Conservation (phyloP, 2,329 filamentous ascomycete genomes). For the Teratosphaeria destructans region DNA sequence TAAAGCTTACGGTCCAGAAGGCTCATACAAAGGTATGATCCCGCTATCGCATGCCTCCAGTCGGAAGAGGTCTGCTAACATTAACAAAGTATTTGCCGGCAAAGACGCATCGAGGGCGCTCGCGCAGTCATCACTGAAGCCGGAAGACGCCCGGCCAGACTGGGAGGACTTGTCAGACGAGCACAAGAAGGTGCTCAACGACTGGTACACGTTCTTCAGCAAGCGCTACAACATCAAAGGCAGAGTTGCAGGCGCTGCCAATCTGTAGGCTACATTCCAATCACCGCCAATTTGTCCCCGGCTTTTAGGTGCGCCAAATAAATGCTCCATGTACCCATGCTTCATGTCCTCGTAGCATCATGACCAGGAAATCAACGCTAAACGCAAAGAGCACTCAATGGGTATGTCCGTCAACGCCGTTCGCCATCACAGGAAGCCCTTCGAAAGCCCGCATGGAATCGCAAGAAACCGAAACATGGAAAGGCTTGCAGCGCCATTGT, state of each 20-base stretch:
- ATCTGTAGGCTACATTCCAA: conserved; percentile 8
- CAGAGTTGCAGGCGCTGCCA: conserved; percentile 27
- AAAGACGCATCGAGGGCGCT: conserved; percentile 93
- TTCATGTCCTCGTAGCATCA: not conserved
- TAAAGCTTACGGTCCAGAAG: conserved; percentile 70
- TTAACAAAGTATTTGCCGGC: conserved; percentile 72
- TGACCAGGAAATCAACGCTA: not conserved
- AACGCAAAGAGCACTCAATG: conserved; percentile 18
- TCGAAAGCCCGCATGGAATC: conserved; percentile 1
- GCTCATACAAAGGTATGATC: conserved; percentile 66
- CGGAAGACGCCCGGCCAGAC: conserved; percentile 70
- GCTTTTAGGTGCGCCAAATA: not conserved
- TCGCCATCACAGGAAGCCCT: not conserved
- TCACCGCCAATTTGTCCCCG: not conserved
- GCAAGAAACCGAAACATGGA: not conserved
- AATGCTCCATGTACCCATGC: not conserved
- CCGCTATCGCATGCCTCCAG: not conserved
- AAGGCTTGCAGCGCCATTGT: not conserved
- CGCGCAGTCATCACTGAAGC: conserved; percentile 73
- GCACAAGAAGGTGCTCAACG: conserved; percentile 72
- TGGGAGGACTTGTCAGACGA: conserved; percentile 78
- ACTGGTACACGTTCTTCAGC: conserved; percentile 94
- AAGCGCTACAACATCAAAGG: conserved; percentile 93
- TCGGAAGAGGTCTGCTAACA: not conserved
- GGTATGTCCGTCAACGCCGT: conserved; percentile 21